Evolutionary conservation across 345 rosid genomes (phyloP).

Genomic region (Gossypium mustelinum): DNA sequence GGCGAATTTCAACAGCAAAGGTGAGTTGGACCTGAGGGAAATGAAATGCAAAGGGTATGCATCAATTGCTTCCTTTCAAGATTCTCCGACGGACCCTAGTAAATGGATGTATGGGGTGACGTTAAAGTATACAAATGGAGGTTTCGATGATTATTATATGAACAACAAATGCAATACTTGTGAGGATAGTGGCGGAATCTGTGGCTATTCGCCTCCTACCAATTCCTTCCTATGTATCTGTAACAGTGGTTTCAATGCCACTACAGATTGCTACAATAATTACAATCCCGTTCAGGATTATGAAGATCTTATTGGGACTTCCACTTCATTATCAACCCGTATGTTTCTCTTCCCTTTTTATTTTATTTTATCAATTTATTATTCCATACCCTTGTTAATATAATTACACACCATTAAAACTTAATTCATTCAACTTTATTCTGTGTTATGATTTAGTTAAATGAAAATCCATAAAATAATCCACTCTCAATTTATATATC

Average conservation of each 20-base stretch:
- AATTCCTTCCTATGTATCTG: slow-evolving; percentile 40
- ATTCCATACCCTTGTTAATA: no score
- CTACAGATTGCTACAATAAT: slow-evolving; percentile 29
- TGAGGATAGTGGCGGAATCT: slow-evolving; percentile 39
- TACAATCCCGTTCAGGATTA: slow-evolving; percentile 14
- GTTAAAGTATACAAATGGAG: slow-evolving; percentile 41
- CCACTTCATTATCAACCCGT: slow-evolving; percentile 16
- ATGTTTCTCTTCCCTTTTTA: slow-evolving; percentile 10
- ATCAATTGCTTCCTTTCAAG: slow-evolving; percentile 31
- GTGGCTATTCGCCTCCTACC: slow-evolving; percentile 33
- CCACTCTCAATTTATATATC: no score
- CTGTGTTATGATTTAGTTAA: no score
- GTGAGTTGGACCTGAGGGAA: slow-evolving; percentile 34
- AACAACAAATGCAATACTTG: slow-evolving; percentile 38
- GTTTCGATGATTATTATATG: slow-evolving; percentile 35
- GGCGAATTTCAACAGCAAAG: slow-evolving; percentile 39
- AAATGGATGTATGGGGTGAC: slow-evolving; percentile 46
- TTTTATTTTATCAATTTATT: background rate
- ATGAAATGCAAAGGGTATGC: slow-evolving; percentile 36
- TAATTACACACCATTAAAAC: no score
- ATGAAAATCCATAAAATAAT: no score
- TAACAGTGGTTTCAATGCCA: slow-evolving; percentile 28
- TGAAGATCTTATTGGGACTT: slow-evolving; percentile 17
- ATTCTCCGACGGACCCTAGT: slow-evolving; percentile 38
- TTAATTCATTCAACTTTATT: no score